Percentiles rank a stretch among this genome's conserved stretches.
phyloP scores from a whole-genome alignment of 2,329 filamentous ascomycete genomes.

The Aureobasidium musti region DNA sequence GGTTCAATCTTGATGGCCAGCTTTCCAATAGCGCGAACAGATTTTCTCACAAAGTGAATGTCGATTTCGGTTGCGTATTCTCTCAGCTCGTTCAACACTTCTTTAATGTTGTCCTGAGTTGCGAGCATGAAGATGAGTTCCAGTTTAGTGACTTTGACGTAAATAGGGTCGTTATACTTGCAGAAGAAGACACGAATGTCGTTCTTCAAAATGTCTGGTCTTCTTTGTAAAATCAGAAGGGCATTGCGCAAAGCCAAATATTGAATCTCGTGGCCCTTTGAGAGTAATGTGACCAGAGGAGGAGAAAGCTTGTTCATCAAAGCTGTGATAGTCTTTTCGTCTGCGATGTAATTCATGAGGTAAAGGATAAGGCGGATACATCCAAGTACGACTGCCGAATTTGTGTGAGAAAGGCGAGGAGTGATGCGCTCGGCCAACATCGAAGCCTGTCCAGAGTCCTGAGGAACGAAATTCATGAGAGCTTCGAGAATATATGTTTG shows the following conservation, averaged over 20 bases:
- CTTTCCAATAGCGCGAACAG: constrained; percentile 95
- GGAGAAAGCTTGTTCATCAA: constrained; percentile 93
- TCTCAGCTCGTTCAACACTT: constrained; percentile 88
- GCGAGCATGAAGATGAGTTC: constrained; percentile 99
- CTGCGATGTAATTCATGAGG: constrained; percentile 96
- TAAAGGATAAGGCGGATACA: constrained; percentile 96
- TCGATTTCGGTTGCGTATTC: constrained; percentile 97
- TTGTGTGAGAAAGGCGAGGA: constrained; percentile 93
- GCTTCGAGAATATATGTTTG: constrained; percentile 98
- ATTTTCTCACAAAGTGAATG: constrained; percentile 97
- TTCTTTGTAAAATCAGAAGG: constrained; percentile 85
- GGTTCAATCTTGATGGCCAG: constrained; percentile 98
- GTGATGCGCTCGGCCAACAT: constrained; percentile 91
- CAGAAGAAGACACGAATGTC: constrained; percentile 99
- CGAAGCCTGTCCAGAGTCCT: constrained; percentile 83
- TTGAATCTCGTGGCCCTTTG: constrained; percentile 97
- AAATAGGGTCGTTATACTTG: constrained; percentile 99
- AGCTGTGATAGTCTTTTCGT: constrained; percentile 82
- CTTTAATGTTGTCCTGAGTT: constrained; percentile 90
- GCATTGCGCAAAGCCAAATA: constrained; percentile 94
- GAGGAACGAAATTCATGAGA: constrained; percentile 95
- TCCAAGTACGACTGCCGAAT: constrained; percentile 93
- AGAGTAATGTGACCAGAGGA: constrained; percentile 88
- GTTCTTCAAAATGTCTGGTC: constrained; percentile 90
- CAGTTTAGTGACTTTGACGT: constrained; percentile 98